Evolutionary conservation across 257 asterid species (phyloP), one percentile per base, ranked within the genome.

Genomic region (Solanum lignicaule): DNA sequence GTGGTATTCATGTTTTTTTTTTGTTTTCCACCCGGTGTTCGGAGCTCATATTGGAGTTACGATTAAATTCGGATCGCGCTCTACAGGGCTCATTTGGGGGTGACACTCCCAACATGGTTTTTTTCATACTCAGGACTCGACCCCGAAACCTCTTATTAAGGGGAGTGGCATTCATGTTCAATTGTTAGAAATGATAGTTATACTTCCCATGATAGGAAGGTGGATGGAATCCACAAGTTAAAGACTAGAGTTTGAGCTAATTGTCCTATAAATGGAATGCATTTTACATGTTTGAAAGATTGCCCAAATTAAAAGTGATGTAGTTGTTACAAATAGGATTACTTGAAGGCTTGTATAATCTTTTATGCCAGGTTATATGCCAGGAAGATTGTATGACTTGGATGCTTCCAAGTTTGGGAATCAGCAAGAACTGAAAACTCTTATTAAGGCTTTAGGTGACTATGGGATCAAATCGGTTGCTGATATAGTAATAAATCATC

Each of bases 61-160:
- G 3, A 46, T 0, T 46, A 14, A 46, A 14, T 46, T 14, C 0
- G 6, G 1, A 46, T 5, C 7, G 16, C 3, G 7, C 20, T 14
- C 0, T 48, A 0, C 3, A 14, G 7, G 58, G 3, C 3, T 0
- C 7, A 48, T 5, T 2, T 4, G 7, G 0, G 1, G 0, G 0
- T 46, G 3, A 15, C 7, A 2, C 20, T 46, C 0, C 7, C 7
- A 14, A 15, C 8, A 48, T 48, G 21, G 5, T 5, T 14, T 48
- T 48, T 48, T 48, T 0, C 8, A 48, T 48, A 48, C 21, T 1
- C 1, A 5, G 0, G 20, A 1, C 7, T 48, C 3, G 7, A 46
- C 16, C 3, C 0, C 7, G 20, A 14, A 15, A 13, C 20, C 18
- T 14, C 18, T 43, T 0, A 1, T 9, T 39, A 39, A 39, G 46